Evolutionary conservation across 2,329 filamentous ascomycete genomes (phyloP), one percentile per base, ranked within the genome.

Genomic region (Shiraia bambusicola): DNA sequence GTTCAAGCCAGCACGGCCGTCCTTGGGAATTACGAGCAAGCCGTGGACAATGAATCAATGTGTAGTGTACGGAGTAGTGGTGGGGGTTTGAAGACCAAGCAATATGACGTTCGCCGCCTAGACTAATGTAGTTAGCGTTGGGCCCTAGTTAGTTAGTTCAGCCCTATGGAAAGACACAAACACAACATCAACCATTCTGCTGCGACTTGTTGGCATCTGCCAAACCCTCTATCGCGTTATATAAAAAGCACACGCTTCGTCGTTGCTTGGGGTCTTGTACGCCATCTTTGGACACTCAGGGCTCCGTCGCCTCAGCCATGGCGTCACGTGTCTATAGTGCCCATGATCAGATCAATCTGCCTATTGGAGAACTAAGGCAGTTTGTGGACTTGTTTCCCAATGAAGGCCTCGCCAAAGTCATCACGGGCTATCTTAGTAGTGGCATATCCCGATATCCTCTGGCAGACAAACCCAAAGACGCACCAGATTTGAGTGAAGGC

Each of bases 331-430:
- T 51, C 15, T 58, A 67, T 46, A 66, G 65, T 47, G 65, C 65
- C 17, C 63, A 69, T 48, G 61, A 67, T 40, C 32, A 67, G 27
- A 50, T 78, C n/a, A 81, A 88, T 17, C 86, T 89, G 74, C 91
- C 97, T 61, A 79, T 82, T 30, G 81, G 80, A 30, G 74, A 92
- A n/a, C 72, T 98, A 16, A 79, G 84, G 40, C 83, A 90, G 52
- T 98, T 92, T 61, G 86, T 88, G 49, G 74, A 77, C 3, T 84
- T 93, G 54, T 98, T 98, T 55, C 89, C 91, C 0, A 84, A 89
- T 3, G 84, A 83, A 43, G 91, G 93, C 22, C 76, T 97, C 6
- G 83, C 83, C 37, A 90, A 90, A 58, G 82, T 95, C 26, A 75
- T 98, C 36, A 84, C 82, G 30, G 90, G 84, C 0, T 98, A 87